These are phyloP conservation scores for Samsoniella hepiali DNA, from an alignment of 2,329 filamentous ascomycete genomes.

Conservation along the genomic window DNA sequence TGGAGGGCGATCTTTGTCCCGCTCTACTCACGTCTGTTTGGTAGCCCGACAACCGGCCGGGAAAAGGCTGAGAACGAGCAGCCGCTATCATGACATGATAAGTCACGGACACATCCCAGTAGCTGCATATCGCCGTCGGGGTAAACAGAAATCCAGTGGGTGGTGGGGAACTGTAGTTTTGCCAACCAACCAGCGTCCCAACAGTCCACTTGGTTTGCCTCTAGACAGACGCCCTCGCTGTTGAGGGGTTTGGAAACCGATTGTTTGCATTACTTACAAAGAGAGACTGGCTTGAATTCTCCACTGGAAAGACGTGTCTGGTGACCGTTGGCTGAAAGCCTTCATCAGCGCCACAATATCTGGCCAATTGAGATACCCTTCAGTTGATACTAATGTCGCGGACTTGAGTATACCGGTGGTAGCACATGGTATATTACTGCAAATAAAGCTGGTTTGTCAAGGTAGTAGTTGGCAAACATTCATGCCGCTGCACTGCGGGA, in stretches of 20 bases:
- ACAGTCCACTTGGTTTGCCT: constrained; percentile 3
- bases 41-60: background rate
- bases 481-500: background rate
- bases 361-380: background rate
- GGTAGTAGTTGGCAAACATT: background rate
- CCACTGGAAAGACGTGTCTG: background rate
- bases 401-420: background rate
- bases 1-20: constrained; percentile 10
- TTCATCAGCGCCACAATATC: background rate
- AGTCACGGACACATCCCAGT: background rate
- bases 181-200: background rate
- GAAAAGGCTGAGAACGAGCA: background rate
- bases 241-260: background rate
- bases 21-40: background rate
- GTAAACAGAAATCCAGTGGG: background rate
- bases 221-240: background rate
- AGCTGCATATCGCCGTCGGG: background rate
- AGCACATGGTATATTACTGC: background rate
- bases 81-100: background rate
- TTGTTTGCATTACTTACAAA: constrained; percentile 3
- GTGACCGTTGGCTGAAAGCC: background rate
- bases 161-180: background rate
- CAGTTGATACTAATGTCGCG: background rate
- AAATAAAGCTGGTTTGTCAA: background rate
- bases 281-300: background rate